Conservation (phyloP, 495 filamentous ascomycete genomes). For the Aspergillus conjunctus region DNA sequence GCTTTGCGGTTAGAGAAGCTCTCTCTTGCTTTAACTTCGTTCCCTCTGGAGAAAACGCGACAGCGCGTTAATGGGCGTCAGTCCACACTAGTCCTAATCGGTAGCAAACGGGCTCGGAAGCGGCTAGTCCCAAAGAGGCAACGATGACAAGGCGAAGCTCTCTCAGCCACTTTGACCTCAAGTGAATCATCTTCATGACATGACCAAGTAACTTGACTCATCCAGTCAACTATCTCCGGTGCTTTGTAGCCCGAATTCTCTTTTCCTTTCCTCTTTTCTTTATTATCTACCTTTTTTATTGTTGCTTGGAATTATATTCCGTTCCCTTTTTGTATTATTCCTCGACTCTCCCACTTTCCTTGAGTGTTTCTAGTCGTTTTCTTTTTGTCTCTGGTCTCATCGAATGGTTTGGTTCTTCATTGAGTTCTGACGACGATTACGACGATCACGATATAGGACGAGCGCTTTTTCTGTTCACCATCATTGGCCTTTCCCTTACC, state of each 20-base stretch:
- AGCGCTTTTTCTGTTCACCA: neutral
- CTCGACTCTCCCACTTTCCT: constrained; percentile 15
- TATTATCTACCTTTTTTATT: constrained; percentile 19
- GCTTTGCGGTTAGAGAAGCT: constrained; percentile 24
- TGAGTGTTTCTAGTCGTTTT: constrained; percentile 24
- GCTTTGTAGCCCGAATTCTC: constrained; percentile 8
- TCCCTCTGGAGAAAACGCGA: constrained; percentile 30
- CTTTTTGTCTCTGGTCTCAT: constrained; percentile 20
- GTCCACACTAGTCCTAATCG: constrained; percentile 28
- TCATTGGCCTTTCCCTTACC: neutral
- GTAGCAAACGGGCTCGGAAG: constrained; percentile 30
- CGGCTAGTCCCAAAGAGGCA: constrained; percentile 13
- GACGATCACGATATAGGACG: constrained; percentile 25
- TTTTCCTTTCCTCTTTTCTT: constrained; percentile 13
- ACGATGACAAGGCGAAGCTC: neutral
- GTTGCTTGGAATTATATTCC: constrained; percentile 15
- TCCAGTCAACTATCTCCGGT: neutral
- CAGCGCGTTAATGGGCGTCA: constrained; percentile 45
- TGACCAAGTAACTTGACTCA: neutral
- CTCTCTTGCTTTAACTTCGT: constrained; percentile 5
- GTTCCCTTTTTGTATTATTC: constrained; percentile 21
- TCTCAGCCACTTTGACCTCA: constrained; percentile 6
- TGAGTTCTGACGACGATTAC: constrained; percentile 26
- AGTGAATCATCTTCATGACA: constrained; percentile 14
- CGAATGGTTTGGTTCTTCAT: constrained; percentile 26